Evolutionary conservation across 352 stramenopile genomes (phyloP), one percentile per base, ranked within the genome.

Genomic region (Globisporangium alternatum): DNA sequence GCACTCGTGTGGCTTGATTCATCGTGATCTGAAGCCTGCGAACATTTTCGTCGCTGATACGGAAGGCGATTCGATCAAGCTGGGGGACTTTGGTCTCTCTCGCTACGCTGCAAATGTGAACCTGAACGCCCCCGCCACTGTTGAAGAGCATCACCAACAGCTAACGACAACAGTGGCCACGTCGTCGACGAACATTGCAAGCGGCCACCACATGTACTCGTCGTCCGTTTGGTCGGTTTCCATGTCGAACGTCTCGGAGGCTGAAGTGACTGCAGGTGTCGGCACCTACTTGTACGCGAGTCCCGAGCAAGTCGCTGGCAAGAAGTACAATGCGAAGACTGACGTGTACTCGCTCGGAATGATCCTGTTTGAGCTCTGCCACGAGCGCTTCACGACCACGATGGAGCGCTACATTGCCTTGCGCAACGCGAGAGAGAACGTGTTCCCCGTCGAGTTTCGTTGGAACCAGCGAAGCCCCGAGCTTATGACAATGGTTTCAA

Each of bases 11-110:
- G 87, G 89, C 0, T 71, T 97, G 19, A 97, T 97, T 72, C 90
- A 97, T 78, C 88, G 90, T 17, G 90, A 97, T 69, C 56, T 98
- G 35, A 98, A 98, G 69, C 90, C 90, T 25, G 87, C 88, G 2
- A 97, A 97, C 67, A 97, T 96, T 54, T 97, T 97, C 60, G 86
- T 97, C 5, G 83, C 90, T 41, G 88, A 95, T 47, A 86, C 86
- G 1, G 81, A 94, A 15, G 78, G 69, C n/a, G 81, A 91, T 54
- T 88, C 89, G 21, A 94, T 97, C 62, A 96, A 97, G 49, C 71
- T 97, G 17, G 90, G 90, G 25, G 90, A 97, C 69, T 97, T 97
- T 60, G 90, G 90, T 25, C 71, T 97, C 21, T 96, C 87, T 15
- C 81, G 89, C 8, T 92, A 95, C 43, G 85, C 86, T 60, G 78